Evolutionary conservation across 192 early-diverging fungal genomes (phyloP), one percentile per base, ranked within the genome.

Genomic region (Cetraspora pellucida): DNA sequence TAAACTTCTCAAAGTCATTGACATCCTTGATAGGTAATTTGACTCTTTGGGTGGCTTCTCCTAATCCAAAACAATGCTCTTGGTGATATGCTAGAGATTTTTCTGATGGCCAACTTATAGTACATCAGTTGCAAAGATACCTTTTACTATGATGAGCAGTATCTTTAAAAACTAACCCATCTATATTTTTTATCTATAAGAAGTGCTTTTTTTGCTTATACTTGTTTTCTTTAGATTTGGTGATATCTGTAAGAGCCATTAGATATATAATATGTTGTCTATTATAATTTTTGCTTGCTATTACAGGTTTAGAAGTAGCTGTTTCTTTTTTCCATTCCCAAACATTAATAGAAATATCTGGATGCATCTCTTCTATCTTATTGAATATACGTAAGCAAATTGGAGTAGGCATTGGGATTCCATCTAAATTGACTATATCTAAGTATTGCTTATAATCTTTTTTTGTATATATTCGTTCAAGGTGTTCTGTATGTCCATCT

Each of bases 291-390:
- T 37, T 37, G 31, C 31, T 37, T 3, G 31, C 31, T 37, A 71
- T 54, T 54, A 71, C 69, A 5, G 69, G 69, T 71, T 71, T 71
- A 1, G 49, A 10, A 21, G 46, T 52, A 28, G 21, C 46, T 30
- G 9, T 71, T 55, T 71, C 69, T 25, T 66, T 27, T 30, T 71
- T 54, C 23, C 17, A 71, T 27, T 71, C 23, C 69, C 69, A 71
- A 6, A 71, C 19, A 71, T 71, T 71, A 7, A 71, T 71, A 7
- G 69, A 71, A 16, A 71, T 71, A 25, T 49, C 16, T 11, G 69
- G 37, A 71, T 71, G 52, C 28, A 30, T 21, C 8, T 43, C 23
- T 50, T 66, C 28, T 7, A 71, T 71, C 30, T 71, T 71, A 30
- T 71, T 25, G 52, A 71, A 71, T 54, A 31, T 71, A 30, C 27